Conservation (phyloP, 2,329 filamentous ascomycete species). For the Huntiella omanensis region DNA sequence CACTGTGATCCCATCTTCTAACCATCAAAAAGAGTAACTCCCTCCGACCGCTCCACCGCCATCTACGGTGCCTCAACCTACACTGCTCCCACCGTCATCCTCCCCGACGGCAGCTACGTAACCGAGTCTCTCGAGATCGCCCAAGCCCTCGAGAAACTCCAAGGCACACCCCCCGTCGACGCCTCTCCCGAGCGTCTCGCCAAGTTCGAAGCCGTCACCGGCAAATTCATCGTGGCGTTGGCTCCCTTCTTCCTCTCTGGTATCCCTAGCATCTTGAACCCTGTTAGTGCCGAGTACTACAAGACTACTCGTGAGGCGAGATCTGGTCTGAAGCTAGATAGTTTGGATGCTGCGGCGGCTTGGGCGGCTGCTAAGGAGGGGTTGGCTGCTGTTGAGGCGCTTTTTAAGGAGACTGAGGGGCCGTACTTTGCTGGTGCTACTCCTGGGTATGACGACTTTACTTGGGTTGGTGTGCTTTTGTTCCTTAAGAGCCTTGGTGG, state of each 20-base stretch:
- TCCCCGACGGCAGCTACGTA: conserved; percentile 37
- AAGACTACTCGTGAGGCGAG: background rate
- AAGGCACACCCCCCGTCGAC: conserved; percentile 39
- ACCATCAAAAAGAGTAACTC: conserved; percentile 21
- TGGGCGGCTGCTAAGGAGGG: conserved; percentile 24
- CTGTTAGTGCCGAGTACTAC: conserved; percentile 28
- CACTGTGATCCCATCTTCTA: background rate
- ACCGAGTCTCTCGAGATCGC: conserved; percentile 49
- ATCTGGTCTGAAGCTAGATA: conserved; percentile 23
- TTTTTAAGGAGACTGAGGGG: conserved; percentile 37
- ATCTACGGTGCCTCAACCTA: conserved; percentile 20
- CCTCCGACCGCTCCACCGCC: conserved; percentile 16
- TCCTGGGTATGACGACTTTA: conserved; percentile 38
- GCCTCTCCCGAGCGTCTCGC: conserved; percentile 33
- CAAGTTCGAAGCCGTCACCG: conserved; percentile 23
- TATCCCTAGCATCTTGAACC: conserved; percentile 33
- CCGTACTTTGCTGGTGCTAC: conserved; percentile 41
- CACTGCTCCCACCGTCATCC: conserved; percentile 36
- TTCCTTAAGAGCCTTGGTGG: conserved; percentile 21
- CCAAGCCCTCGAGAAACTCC: conserved; percentile 34
- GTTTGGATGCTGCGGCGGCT: conserved; percentile 28
- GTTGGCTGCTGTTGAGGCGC: conserved; percentile 21
- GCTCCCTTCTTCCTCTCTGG: conserved; percentile 25
- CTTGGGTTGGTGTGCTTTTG: conserved; percentile 30
- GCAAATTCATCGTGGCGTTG: conserved; percentile 18